These are phyloP conservation scores for Avena sativa DNA, from an alignment of 176 grass and related monocot genomes.

Conservation along the genomic window DNA sequence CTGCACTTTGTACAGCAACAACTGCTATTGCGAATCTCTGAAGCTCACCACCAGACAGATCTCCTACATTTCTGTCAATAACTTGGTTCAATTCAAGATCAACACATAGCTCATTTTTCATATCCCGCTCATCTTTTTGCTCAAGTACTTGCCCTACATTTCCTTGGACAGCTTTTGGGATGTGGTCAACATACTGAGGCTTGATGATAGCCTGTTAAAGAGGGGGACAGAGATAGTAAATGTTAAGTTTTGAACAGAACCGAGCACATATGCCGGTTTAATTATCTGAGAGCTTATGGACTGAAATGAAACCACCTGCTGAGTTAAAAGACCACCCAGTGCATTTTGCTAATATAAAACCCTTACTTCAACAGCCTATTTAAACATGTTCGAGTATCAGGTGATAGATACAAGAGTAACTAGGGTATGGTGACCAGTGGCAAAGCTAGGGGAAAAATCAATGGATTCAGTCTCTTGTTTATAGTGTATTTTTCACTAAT, in stretches of 20 bases:
- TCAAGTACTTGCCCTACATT: conserved; percentile 55
- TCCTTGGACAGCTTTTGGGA: conserved; percentile 90
- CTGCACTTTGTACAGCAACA: conserved; percentile 80
- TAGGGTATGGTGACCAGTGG: not conserved
- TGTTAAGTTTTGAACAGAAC: not conserved
- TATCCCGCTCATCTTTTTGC: conserved; percentile 76
- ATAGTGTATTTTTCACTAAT: no score
- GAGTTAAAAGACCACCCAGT: not conserved
- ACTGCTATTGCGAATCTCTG: conserved; percentile 97
- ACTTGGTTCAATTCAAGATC: conserved; percentile 90
- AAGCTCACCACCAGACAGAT: conserved; percentile 94
- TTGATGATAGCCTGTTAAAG: conserved; percentile 83
- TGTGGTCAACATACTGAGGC: conserved; percentile 93
- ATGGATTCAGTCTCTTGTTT: no score
- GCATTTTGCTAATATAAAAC: not conserved
- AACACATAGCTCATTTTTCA: conserved; percentile 74
- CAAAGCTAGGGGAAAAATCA: no score
- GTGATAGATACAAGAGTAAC: not conserved
- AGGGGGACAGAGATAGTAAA: conserved; percentile 11
- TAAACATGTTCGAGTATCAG: not conserved
- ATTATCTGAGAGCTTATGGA: not conserved
- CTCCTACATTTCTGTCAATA: conserved; percentile 81
- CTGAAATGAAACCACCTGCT: not conserved
- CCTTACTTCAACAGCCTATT: not conserved
- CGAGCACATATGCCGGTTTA: not conserved